A percentile compares a stretch with the other conserved stretches of the same genome.
Conservation (phyloP, 106 monocot species). For the Dendrobium officinale region DNA sequence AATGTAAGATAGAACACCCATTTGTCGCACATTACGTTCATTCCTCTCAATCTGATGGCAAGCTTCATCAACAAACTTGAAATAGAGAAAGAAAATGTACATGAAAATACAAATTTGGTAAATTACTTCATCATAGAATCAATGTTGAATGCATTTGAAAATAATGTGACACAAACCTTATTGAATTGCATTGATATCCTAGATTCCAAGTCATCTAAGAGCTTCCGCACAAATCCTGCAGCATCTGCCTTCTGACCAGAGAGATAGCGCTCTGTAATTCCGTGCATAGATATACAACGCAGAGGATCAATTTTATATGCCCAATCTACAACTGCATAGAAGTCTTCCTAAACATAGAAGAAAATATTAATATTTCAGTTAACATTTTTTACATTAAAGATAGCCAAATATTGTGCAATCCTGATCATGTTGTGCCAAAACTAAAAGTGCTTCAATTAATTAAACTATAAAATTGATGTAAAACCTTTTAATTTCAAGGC, state of each 20-base stretch:
- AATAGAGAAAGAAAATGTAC: constrained; percentile 1
- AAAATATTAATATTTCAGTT: background rate
- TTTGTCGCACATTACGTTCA: constrained; percentile 75
- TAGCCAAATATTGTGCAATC: background rate
- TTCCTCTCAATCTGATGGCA: constrained; percentile 95
- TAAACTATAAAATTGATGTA: background rate
- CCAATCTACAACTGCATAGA: constrained; percentile 97
- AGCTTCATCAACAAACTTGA: constrained; percentile 98
- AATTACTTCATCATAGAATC: background rate
- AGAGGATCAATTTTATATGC: constrained; percentile 97
- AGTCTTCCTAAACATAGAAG: constrained; percentile 69
- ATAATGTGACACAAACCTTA: constrained; percentile 28
- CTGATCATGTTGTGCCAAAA: background rate
- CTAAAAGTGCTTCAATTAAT: background rate
- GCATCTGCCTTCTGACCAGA: constrained; percentile 99
- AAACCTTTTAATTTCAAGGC: background rate
- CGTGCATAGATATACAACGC: constrained; percentile 98
- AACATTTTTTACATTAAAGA: background rate
- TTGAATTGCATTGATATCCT: constrained; percentile 83
- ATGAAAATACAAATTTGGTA: background rate
- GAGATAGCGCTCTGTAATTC: constrained; percentile 92
- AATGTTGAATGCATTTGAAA: background rate
- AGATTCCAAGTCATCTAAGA: constrained; percentile 81
- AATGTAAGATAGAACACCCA: constrained; percentile 83
- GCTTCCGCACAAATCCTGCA: constrained; percentile 92